Percentiles rank a stretch among this genome's conserved stretches.
Evolutionary conservation across 768 basidiomycete species (phyloP).

Genomic region (Panaeolus cyanescens): DNA sequence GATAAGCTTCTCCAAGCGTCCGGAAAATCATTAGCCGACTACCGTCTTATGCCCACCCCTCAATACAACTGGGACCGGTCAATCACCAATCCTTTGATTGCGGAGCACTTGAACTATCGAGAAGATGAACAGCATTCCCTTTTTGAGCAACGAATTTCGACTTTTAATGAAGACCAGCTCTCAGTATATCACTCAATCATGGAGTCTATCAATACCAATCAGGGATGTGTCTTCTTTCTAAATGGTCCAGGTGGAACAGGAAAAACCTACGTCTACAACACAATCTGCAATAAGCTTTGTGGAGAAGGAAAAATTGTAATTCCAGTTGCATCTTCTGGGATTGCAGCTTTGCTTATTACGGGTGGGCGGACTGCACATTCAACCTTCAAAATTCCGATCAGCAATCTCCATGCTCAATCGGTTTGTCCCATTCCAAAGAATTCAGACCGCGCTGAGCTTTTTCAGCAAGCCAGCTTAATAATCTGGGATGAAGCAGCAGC

Average conservation of each 20-base stretch:
- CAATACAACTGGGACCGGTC: conserved; percentile 24
- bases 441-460: conserved; percentile 27
- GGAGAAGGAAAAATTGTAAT: conserved; percentile 36
- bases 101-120: conserved; percentile 33
- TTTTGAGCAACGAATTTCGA: not conserved
- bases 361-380: conserved; percentile 50
- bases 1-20: conserved; percentile 25
- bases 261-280: conserved; percentile 46
- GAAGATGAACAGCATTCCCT: not conserved
- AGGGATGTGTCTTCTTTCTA: conserved; percentile 37
- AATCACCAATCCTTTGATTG: conserved; percentile 27
- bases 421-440: conserved; percentile 33
- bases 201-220: conserved; percentile 18
- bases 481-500: conserved; percentile 49
- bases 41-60: conserved; percentile 32
- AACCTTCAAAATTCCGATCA: conserved; percentile 48
- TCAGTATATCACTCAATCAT: conserved; percentile 34
- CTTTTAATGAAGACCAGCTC: conserved; percentile 13
- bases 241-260: conserved; percentile 46
- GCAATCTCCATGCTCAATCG: conserved; percentile 23
- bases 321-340: conserved; percentile 53
- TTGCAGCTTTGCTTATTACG: conserved; percentile 14
- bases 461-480: conserved; percentile 31
- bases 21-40: conserved; percentile 23
- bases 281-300: conserved; percentile 30